Conservation (phyloP, 1,139 yeast species). For the Spencermartinsiella ligniputridi region DNA sequence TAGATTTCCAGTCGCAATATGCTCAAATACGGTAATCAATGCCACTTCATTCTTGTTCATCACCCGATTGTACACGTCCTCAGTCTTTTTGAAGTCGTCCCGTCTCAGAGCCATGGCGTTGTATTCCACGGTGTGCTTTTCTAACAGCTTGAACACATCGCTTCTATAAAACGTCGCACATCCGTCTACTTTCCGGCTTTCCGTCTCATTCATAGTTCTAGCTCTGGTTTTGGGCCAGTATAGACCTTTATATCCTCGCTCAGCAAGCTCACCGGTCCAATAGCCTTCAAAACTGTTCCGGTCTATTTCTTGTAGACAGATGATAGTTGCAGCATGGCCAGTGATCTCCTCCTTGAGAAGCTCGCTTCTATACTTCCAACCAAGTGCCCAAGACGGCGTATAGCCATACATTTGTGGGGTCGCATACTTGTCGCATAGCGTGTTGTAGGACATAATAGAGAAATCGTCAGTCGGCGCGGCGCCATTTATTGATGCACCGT, state of each 20-base stretch:
- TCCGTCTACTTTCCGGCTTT: constrained; percentile 91
- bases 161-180: constrained; percentile 87
- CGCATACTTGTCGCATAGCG: constrained; percentile 93
- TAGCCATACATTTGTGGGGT: constrained; percentile 88
- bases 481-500: constrained; percentile 6
- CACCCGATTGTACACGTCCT: constrained; percentile 91
- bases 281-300: constrained; percentile 78
- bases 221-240: constrained; percentile 90
- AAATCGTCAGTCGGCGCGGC: constrained; percentile 35
- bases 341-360: constrained; percentile 68
- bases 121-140: constrained; percentile 75
- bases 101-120: constrained; percentile 83
- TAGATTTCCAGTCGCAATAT: constrained; percentile 62
- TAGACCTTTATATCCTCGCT: constrained; percentile 72
- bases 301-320: constrained; percentile 95
- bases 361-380: constrained; percentile 88
- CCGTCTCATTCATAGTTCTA: constrained; percentile 76
- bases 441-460: constrained; percentile 82
- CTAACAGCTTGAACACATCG: constrained; percentile 63
- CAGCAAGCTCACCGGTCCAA: constrained; percentile 73
- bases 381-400: constrained; percentile 95
- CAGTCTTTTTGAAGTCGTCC: constrained; percentile 86
- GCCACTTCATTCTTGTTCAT: constrained; percentile 96
- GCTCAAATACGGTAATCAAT: constrained; percentile 71
- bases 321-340: constrained; percentile 61